These are phyloP conservation scores for grape (Vitis vinifera) DNA, from an alignment of 164 flowering plant species.

Conservation along the genomic window DNA sequence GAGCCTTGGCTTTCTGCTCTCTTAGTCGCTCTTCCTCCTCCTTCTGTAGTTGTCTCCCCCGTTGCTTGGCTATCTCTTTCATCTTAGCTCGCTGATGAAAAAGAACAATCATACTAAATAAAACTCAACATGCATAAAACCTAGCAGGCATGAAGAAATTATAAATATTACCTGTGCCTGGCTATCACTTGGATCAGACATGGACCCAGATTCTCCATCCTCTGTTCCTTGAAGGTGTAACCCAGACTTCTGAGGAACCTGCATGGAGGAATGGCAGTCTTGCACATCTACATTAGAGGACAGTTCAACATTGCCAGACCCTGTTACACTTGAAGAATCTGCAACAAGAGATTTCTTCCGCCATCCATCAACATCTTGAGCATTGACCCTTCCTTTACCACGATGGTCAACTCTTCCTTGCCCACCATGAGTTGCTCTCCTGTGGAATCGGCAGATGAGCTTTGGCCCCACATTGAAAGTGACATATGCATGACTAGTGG, in stretches of 20 bases:
- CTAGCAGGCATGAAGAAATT: neutral
- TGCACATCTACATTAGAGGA: constrained; percentile 22
- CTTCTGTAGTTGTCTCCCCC: constrained; percentile 72
- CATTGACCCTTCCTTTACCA: constrained; percentile 48
- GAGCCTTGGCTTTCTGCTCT: constrained; percentile 94
- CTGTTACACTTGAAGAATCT: constrained; percentile 19
- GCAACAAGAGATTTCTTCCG: constrained; percentile 38
- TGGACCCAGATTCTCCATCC: constrained; percentile 36
- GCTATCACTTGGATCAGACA: constrained; percentile 43
- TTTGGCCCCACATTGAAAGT: constrained; percentile 16
- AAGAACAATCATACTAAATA: constrained; percentile 1
- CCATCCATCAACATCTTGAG: constrained; percentile 66
- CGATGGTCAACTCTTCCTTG: constrained; percentile 51
- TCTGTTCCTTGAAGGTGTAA: constrained; percentile 29
- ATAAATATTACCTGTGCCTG: constrained; percentile 48
- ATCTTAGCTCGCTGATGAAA: constrained; percentile 72
- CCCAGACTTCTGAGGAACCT: constrained; percentile 27
- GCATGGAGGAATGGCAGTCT: constrained; percentile 23
- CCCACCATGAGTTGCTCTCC: constrained; percentile 45
- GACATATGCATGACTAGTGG: constrained; percentile 5
- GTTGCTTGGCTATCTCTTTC: constrained; percentile 80
- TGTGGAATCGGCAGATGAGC: constrained; percentile 29
- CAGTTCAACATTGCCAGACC: constrained; percentile 28
- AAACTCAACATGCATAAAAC: constrained; percentile 6
- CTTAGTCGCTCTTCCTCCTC: constrained; percentile 90